phyloP scores from a whole-genome alignment of 306 rosid genomes.

The Herpetospermum pedunculosum region DNA sequence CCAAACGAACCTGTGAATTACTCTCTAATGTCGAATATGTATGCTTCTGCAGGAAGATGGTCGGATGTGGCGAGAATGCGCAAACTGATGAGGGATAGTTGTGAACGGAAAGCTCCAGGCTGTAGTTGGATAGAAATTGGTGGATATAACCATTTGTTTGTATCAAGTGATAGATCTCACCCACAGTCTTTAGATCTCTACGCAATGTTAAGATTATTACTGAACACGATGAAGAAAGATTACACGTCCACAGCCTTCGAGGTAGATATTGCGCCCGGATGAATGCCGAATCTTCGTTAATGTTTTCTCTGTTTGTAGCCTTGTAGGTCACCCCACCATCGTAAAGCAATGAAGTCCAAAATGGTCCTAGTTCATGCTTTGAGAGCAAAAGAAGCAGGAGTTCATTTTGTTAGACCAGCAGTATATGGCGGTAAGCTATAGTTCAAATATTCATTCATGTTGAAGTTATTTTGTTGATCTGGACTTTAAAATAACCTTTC shows the following conservation, averaged over 20 bases:
- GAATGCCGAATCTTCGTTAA: not conserved
- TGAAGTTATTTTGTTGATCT: not conserved
- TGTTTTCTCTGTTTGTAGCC: not conserved
- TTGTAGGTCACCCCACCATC: not conserved
- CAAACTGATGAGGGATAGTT: conserved; percentile 23
- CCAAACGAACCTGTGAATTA: conserved; percentile 46
- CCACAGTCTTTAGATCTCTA: conserved; percentile 29
- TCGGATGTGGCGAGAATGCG: conserved; percentile 41
- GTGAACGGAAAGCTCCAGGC: conserved; percentile 39
- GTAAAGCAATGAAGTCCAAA: not conserved
- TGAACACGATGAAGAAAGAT: conserved; percentile 27
- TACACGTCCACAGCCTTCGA: not conserved
- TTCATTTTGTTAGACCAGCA: not conserved
- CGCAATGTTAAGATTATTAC: conserved; percentile 27
- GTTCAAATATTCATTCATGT: not conserved
- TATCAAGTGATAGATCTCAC: conserved; percentile 40
- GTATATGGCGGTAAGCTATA: not conserved
- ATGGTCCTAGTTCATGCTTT: not conserved
- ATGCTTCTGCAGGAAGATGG: conserved; percentile 59
- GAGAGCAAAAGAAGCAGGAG: not conserved
- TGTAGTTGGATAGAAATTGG: conserved; percentile 60
- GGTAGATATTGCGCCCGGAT: not conserved
- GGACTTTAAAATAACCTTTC: not conserved
- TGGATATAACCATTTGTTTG: conserved; percentile 36
- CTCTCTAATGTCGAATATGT: conserved; percentile 47